Evolutionary conservation across 371 early-diverging fungal species (phyloP).

Genomic region (Mucor plumbeus): DNA sequence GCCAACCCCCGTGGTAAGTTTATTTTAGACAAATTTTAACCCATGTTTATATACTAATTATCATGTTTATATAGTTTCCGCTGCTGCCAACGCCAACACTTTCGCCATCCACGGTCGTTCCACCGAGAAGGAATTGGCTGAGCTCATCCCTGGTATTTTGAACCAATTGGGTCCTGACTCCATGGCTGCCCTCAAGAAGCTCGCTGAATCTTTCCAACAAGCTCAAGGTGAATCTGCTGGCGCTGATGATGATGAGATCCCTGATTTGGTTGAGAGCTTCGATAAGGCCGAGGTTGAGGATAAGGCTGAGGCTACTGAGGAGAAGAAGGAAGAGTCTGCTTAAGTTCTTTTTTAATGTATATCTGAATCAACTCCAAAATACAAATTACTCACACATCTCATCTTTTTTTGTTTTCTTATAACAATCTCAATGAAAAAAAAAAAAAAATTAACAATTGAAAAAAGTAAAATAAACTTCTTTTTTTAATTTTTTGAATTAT

Average conservation of each 20-base stretch:
- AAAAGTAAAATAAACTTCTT: too few relatives aligned
- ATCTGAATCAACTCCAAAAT: background rate
- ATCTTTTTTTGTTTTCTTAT: slow-evolving; percentile 3
- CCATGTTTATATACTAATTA: too few relatives aligned
- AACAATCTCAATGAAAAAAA: background rate
- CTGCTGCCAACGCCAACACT: slow-evolving; percentile 88
- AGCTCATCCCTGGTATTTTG: slow-evolving; percentile 93
- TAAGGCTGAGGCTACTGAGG: slow-evolving; percentile 43
- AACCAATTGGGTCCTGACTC: slow-evolving; percentile 96
- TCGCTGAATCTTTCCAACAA: slow-evolving; percentile 85
- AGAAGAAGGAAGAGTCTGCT: slow-evolving; percentile 35
- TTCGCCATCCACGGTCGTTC: slow-evolving; percentile 90
- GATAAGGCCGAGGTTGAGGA: slow-evolving; percentile 60
- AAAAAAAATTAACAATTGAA: too few relatives aligned
- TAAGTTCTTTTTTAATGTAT: slow-evolving; percentile 14
- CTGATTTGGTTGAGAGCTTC: slow-evolving; percentile 74
- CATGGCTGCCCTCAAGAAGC: slow-evolving; percentile 84
- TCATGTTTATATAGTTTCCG: slow-evolving; percentile 65
- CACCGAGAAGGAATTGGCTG: slow-evolving; percentile 89
- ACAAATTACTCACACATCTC: background rate
- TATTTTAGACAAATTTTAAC: background rate
- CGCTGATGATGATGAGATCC: slow-evolving; percentile 74
- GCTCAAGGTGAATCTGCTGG: slow-evolving; percentile 58
- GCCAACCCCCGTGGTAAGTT: slow-evolving; percentile 83
- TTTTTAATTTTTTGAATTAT: too few relatives aligned